phyloP scores from a whole-genome alignment of 257 asterid species.

The Lycium barbarum region DNA sequence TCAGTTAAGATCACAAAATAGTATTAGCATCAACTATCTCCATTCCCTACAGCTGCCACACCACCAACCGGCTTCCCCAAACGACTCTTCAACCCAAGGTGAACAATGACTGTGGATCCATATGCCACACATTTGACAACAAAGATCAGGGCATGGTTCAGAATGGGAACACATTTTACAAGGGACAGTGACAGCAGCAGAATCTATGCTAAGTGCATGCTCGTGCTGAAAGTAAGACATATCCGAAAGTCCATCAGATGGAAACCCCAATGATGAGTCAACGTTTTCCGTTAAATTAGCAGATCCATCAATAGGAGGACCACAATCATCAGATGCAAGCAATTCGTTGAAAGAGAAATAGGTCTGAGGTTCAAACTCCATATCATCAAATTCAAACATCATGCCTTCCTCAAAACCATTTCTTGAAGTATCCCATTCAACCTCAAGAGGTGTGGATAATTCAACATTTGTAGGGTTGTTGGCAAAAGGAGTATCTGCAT shows the following conservation, averaged over 20 bases:
- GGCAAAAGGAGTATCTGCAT: conserved; percentile 38
- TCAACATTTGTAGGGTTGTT: conserved; percentile 36
- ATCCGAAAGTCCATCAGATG: conserved; percentile 43
- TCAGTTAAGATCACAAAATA: background rate
- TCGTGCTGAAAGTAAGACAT: conserved; percentile 43
- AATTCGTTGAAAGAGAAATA: conserved; percentile 82
- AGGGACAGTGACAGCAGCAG: conserved; percentile 34
- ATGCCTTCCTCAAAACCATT: conserved; percentile 53
- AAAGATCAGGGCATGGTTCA: conserved; percentile 62
- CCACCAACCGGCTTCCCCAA: conserved; percentile 58
- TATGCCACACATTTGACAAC: conserved; percentile 62
- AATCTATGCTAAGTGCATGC: conserved; percentile 40
- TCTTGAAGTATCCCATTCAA: conserved; percentile 49
- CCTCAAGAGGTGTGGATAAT: conserved; percentile 36
- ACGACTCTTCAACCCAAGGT: conserved; percentile 65
- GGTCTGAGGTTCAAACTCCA: conserved; percentile 95
- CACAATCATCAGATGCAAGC: conserved; percentile 61
- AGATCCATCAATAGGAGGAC: conserved; percentile 34
- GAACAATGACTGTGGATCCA: conserved; percentile 73
- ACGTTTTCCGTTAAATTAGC: conserved; percentile 41
- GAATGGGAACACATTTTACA: conserved; percentile 58
- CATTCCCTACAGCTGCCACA: conserved; percentile 84
- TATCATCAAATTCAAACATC: conserved; percentile 56
- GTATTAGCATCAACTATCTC: conserved; percentile 38
- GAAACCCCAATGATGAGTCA: conserved; percentile 43